Evolutionary conservation across 1,284 basidiomycete species (phyloP).

Genomic region (Naganishia sp.): DNA sequence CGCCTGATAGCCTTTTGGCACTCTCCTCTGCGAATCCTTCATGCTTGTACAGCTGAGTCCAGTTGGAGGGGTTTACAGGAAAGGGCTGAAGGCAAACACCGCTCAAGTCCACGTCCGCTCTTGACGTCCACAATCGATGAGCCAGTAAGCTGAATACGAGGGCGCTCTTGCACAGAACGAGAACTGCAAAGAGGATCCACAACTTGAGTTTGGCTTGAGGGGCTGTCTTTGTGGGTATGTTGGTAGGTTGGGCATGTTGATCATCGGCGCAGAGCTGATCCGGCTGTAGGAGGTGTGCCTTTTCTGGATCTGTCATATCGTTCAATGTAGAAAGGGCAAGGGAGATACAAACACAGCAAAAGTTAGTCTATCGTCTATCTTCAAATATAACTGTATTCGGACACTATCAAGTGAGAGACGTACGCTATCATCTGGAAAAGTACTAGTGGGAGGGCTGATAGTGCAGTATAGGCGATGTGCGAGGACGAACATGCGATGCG

Average conservation of each 20-base stretch:
- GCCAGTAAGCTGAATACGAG: neutral
- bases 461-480: no score
- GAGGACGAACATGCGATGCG: no score
- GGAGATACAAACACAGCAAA: no score
- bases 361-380: no score
- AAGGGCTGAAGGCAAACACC: constrained; percentile 9
- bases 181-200: neutral
- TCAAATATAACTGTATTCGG: no score
- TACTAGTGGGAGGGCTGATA: no score
- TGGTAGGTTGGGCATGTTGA: neutral
- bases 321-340: neutral
- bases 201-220: neutral
- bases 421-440: no score
- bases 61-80: constrained; percentile 2
- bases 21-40: constrained; percentile 14
- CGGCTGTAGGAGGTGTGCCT: constrained; percentile 4
- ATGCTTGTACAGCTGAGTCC: constrained; percentile 23
- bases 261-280: neutral
- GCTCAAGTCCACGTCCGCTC: neutral
- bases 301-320: constrained; percentile 13
- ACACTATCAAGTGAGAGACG: no score
- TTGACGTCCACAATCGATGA: neutral
- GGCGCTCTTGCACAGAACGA: neutral
- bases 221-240: neutral
- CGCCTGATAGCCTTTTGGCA: constrained; percentile 24